Conservation (phyloP, 202 grass and related monocot genomes). For the Cymbopogon flexuosus region DNA sequence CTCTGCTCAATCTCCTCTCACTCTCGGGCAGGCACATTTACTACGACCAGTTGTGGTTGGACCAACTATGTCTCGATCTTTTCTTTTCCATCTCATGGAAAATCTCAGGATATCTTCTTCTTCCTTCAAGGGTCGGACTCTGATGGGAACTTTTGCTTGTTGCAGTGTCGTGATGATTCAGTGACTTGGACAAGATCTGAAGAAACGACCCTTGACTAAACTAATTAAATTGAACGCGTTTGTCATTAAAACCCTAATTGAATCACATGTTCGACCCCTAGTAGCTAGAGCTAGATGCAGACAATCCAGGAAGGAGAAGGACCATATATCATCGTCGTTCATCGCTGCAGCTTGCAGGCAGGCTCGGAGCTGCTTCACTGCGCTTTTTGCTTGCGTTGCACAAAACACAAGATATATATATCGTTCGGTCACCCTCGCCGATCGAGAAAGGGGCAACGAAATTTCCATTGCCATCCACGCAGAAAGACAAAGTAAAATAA, state of each 20-base stretch:
- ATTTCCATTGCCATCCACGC: too few relatives aligned
- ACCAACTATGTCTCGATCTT: neutral
- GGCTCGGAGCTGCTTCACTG: too few relatives aligned
- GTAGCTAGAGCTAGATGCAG: neutral
- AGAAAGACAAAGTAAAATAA: neutral
- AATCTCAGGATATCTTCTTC: neutral
- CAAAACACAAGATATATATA: neutral
- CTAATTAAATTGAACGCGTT: neutral
- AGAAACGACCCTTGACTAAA: neutral
- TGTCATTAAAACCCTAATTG: neutral
- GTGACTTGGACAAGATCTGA: neutral
- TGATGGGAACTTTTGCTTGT: too few relatives aligned
- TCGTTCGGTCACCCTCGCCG: neutral
- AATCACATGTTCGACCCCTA: neutral
- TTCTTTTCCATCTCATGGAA: neutral
- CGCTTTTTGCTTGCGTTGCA: neutral
- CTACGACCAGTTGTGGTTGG: neutral
- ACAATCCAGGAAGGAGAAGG: too few relatives aligned
- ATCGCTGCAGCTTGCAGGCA: too few relatives aligned
- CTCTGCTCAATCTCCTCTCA: neutral
- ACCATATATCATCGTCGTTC: too few relatives aligned
- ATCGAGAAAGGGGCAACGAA: neutral
- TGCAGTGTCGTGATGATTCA: neutral
- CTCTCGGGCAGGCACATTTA: neutral
- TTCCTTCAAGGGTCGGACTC: neutral